phyloP scores from a whole-genome alignment of 768 basidiomycete species.

The Rhizopogon vulgaris region DNA sequence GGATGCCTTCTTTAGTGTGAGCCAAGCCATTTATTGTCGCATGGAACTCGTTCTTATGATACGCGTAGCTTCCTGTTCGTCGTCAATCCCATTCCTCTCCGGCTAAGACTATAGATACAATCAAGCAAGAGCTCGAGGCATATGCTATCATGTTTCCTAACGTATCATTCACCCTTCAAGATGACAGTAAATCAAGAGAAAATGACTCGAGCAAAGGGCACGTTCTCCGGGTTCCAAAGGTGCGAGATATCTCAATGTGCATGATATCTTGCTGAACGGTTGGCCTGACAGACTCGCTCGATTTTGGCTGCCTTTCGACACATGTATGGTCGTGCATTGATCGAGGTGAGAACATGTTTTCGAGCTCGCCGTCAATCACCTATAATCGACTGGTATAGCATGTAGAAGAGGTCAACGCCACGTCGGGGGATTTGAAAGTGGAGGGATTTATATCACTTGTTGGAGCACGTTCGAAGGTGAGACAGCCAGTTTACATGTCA shows the following conservation, averaged over 20 bases:
- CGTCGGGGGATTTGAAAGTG: slow-evolving; percentile 45
- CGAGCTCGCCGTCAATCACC: background rate
- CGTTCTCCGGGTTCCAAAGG: slow-evolving; percentile 62
- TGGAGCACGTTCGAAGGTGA: slow-evolving; percentile 69
- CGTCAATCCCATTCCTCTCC: slow-evolving; percentile 62
- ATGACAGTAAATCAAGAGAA: slow-evolving; percentile 36
- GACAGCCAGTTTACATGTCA: slow-evolving; percentile 12
- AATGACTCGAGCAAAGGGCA: slow-evolving; percentile 30
- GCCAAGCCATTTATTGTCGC: slow-evolving; percentile 16
- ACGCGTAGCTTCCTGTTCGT: slow-evolving; percentile 68
- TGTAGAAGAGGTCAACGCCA: slow-evolving; percentile 55
- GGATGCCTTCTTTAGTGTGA: slow-evolving; percentile 86
- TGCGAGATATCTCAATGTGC: slow-evolving; percentile 21
- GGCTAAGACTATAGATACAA: slow-evolving; percentile 53
- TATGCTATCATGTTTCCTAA: slow-evolving; percentile 68
- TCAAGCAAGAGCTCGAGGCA: slow-evolving; percentile 67
- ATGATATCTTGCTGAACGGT: background rate
- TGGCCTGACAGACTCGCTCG: slow-evolving; percentile 48
- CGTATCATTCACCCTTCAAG: slow-evolving; percentile 65
- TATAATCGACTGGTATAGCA: slow-evolving; percentile 37
- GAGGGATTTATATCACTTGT: slow-evolving; percentile 83
- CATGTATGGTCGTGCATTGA: slow-evolving; percentile 66
- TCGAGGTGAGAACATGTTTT: slow-evolving; percentile 44
- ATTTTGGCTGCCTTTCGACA: slow-evolving; percentile 64
- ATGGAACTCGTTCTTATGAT: slow-evolving; percentile 2